Evolutionary conservation across 2,329 filamentous ascomycete species (phyloP), one percentile per base, ranked within the genome.

Genomic region (Ascochyta lentis): DNA sequence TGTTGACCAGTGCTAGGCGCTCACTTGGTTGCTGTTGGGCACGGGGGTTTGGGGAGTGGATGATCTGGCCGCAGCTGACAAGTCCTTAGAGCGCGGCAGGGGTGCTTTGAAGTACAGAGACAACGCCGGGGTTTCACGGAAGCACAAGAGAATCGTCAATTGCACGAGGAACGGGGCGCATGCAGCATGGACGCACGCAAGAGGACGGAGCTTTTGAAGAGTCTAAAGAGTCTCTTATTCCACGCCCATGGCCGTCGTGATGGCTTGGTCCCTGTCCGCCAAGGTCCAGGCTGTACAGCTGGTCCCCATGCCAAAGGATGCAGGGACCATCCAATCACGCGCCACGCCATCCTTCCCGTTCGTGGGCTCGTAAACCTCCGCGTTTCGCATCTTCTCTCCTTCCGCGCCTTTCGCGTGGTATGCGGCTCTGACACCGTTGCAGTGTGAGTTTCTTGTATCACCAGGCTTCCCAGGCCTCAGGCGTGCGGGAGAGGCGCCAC

Each of bases 11-110:
- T 56, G 42, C 53, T 56, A 56, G 41, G 15, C 37, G 53, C 47
- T 47, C 53, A 50, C 35, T 31, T 38, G 22, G 53, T 29, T 37
- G 53, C 42, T 42, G 51, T 43, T 53, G 59, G 41, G 43, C 34
- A 54, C 55, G 55, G 61, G 19, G 55, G 57, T 56, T 53, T 46
- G 39, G 56, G 48, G 55, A 61, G 51, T 59, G 56, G 60, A 57
- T 63, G 67, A 69, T 62, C 67, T 69, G 66, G 67, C 69, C 65
- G 62, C 55, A 61, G 68, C 68, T 71, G 59, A 71, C 67, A 61
- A 66, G 64, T 58, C 60, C 55, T 12, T 51, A 35, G 58, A 51
- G 42, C 48, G 52, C 48, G 38, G 54, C 54, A 53, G 54, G 42
- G 54, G 41, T 41, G 44, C 29, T 35, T 31, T 42, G 29, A 27